Evolutionary conservation across 1,284 basidiomycete species (phyloP).

Genomic region (Neotropicomus parvogracilis): DNA sequence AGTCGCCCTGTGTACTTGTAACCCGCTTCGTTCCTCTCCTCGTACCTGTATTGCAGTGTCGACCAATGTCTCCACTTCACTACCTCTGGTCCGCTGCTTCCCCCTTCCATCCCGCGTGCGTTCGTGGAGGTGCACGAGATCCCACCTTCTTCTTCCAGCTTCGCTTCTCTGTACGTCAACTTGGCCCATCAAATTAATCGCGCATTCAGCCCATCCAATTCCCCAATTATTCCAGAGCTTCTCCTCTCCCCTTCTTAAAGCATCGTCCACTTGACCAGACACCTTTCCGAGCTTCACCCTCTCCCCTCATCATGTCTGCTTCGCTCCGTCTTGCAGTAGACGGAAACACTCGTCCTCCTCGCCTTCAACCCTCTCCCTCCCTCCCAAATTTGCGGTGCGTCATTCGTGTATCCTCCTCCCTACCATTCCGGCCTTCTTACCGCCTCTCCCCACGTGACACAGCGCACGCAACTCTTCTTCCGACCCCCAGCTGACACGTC

Average conservation of each 20-base stretch:
- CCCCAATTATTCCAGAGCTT: slow-evolving; percentile 29
- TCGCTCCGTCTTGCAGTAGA: slow-evolving; percentile 27
- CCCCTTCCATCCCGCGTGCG: slow-evolving; percentile 21
- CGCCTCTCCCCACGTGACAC: slow-evolving; percentile 13
- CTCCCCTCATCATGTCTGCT: slow-evolving; percentile 30
- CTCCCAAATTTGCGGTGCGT: slow-evolving; percentile 57
- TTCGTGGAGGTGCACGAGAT: slow-evolving; percentile 28
- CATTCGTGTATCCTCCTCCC: not conserved
- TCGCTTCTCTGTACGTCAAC: slow-evolving; percentile 38
- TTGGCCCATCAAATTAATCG: slow-evolving; percentile 33
- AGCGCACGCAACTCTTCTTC: slow-evolving; percentile 27
- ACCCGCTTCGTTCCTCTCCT: slow-evolving; percentile 7
- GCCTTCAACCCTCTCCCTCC: slow-evolving; percentile 57
- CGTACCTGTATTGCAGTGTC: slow-evolving; percentile 5
- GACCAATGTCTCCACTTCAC: slow-evolving; percentile 8
- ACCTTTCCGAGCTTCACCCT: slow-evolving; percentile 33
- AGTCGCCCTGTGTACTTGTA: slow-evolving; percentile 10
- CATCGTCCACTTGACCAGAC: slow-evolving; percentile 23
- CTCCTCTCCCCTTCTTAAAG: slow-evolving; percentile 35
- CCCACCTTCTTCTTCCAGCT: slow-evolving; percentile 24
- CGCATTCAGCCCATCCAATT: slow-evolving; percentile 33
- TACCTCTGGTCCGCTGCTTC: slow-evolving; percentile 13
- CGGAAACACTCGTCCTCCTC: slow-evolving; percentile 36
- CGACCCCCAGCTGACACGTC: slow-evolving; percentile 38
- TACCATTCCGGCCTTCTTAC: slow-evolving; percentile 8